Conservation (phyloP, 2,329 filamentous ascomycete genomes). For the Simplicillium sp. region DNA sequence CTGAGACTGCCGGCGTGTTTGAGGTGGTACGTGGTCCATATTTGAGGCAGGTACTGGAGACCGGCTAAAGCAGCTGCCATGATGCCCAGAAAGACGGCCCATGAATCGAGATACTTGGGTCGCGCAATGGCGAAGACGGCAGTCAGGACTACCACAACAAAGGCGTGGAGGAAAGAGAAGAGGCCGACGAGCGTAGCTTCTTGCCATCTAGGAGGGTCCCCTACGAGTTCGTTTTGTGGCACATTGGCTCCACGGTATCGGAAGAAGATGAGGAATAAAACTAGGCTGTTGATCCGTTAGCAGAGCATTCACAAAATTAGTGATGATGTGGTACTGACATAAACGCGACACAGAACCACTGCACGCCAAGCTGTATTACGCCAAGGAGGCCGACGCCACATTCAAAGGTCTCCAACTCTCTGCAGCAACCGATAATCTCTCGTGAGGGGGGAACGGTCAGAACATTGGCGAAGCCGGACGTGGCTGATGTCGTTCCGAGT, state of each 20-base stretch:
- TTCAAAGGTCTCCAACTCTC: conserved; percentile 67
- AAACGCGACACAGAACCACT: conserved; percentile 84
- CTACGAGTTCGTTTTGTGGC: conserved; percentile 37
- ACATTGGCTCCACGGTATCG: conserved; percentile 50
- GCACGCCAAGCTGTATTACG: conserved; percentile 81
- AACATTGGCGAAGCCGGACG: conserved; percentile 86
- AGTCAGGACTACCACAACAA: conserved; percentile 61
- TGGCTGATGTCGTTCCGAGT: conserved; percentile 84
- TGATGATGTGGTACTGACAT: conserved; percentile 53
- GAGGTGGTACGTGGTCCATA: conserved; percentile 79
- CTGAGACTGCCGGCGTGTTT: conserved; percentile 85
- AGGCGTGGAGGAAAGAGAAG: conserved; percentile 64
- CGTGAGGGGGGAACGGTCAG: conserved; percentile 76
- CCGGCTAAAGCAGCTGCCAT: conserved; percentile 69
- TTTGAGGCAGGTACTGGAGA: conserved; percentile 91
- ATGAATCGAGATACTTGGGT: conserved; percentile 57
- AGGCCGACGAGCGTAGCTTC: conserved; percentile 69
- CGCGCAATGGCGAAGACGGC: conserved; percentile 55
- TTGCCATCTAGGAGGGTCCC: conserved; percentile 58
- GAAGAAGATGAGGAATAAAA: conserved; percentile 94
- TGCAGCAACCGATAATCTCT: conserved; percentile 78
- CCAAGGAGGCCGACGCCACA: conserved; percentile 81
- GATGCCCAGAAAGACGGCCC: conserved; percentile 81
- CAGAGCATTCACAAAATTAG: neutral
- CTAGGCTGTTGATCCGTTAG: conserved; percentile 49